A percentile compares a stretch with the other conserved stretches of the same genome.
Evolutionary conservation across 768 basidiomycete species (phyloP).

Genomic region (Epithele typhae): DNA sequence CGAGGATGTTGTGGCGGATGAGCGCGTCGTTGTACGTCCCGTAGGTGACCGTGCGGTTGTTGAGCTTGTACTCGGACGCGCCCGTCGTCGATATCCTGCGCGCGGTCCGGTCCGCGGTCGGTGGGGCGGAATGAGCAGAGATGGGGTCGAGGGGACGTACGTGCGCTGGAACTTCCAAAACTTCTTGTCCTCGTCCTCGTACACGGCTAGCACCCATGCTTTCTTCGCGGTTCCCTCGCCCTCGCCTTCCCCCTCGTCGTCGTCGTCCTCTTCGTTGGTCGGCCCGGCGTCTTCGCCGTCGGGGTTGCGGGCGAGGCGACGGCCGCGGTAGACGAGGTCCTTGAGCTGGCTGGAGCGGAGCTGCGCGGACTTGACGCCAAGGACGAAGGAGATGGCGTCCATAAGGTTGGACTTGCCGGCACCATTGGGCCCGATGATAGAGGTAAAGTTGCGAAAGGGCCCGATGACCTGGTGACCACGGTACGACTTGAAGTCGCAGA

Average conservation of each 20-base stretch:
- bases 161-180: conserved; percentile 92
- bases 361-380: conserved; percentile 93
- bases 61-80: conserved; percentile 87
- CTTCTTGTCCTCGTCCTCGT: conserved; percentile 67
- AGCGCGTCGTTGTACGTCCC: conserved; percentile 86
- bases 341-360: conserved; percentile 90
- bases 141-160: conserved; percentile 44
- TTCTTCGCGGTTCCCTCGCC: conserved; percentile 86
- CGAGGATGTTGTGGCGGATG: conserved; percentile 87
- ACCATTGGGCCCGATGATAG: conserved; percentile 97
- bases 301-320: conserved; percentile 53
- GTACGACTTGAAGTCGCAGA: conserved; percentile 98
- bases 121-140: background rate
- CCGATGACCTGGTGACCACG: conserved; percentile 84
- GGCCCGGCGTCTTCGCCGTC: conserved; percentile 33
- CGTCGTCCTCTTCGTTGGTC: conserved; percentile 46
- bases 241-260: conserved; percentile 43
- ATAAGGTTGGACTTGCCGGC: conserved; percentile 98
- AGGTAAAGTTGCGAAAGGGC: conserved; percentile 91
- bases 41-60: conserved; percentile 78
- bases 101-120: background rate
- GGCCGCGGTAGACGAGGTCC: conserved; percentile 94
- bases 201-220: conserved; percentile 95
- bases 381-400: conserved; percentile 99
- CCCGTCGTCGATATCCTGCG: conserved; percentile 82